These are phyloP conservation scores for Yarrowia alimentaria DNA, from an alignment of 805 yeast species.

Conservation along the genomic window DNA sequence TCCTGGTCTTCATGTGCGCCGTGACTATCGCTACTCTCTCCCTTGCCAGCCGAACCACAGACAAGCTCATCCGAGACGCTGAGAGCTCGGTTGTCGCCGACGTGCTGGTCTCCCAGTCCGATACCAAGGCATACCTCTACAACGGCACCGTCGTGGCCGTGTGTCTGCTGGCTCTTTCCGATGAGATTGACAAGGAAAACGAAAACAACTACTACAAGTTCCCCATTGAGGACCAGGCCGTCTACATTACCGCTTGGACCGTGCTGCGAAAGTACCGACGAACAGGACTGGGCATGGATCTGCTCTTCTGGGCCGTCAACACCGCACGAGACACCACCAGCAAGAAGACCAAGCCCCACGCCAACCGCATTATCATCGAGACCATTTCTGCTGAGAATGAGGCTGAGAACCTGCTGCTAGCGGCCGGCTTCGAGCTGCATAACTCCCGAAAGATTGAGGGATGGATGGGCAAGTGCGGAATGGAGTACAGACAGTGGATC, in stretches of 20 bases:
- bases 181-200: slow-evolving; percentile 13
- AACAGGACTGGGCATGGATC: slow-evolving; percentile 26
- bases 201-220: slow-evolving; percentile 27
- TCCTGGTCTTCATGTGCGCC: slow-evolving; percentile 16
- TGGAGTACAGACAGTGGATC: slow-evolving; percentile 27
- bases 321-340: slow-evolving; percentile 18
- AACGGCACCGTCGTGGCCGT: slow-evolving; percentile 29
- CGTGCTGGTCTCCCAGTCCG: slow-evolving; percentile 22
- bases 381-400: slow-evolving; percentile 21
- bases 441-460: slow-evolving; percentile 24
- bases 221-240: slow-evolving; percentile 26
- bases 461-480: slow-evolving; percentile 27
- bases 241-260: slow-evolving; percentile 25
- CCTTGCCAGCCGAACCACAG: slow-evolving; percentile 23
- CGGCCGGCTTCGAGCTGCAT: slow-evolving; percentile 17
- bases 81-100: slow-evolving; percentile 26
- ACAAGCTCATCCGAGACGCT: slow-evolving; percentile 27
- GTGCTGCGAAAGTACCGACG: slow-evolving; percentile 29
- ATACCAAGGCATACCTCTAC: slow-evolving; percentile 28
- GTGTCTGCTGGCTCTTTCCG: slow-evolving; percentile 20
- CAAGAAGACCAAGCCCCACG: slow-evolving; percentile 24
- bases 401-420: slow-evolving; percentile 20
- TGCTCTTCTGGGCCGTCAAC: slow-evolving; percentile 28
- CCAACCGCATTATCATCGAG: slow-evolving; percentile 22
- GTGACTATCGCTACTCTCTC: slow-evolving; percentile 29